Evolutionary conservation across 345 rosid species (phyloP).

Genomic region (Geranium brycei): DNA sequence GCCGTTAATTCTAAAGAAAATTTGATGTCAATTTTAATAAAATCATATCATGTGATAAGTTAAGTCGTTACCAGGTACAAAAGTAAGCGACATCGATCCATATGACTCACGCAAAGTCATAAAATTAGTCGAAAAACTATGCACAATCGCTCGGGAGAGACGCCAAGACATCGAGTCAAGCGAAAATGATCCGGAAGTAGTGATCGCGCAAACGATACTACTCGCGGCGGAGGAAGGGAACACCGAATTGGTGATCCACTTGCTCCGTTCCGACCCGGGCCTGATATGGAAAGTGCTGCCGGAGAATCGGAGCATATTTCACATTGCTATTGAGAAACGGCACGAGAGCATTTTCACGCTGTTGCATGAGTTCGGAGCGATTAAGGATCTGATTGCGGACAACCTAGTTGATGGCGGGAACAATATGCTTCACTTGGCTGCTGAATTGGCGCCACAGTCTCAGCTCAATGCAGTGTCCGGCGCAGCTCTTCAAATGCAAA

Average conservation of each 20-base stretch:
- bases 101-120: no score
- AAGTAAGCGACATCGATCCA: no score
- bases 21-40: no score
- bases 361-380: slow-evolving; percentile 2
- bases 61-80: no score
- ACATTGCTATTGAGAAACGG: slow-evolving; percentile 8
- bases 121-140: no score
- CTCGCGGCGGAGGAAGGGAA: slow-evolving; percentile 27
- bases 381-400: slow-evolving; percentile 1
- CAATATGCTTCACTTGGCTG: slow-evolving; percentile 18
- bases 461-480: slow-evolving; percentile 9
- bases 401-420: slow-evolving; percentile 2
- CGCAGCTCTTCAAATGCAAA: slow-evolving; percentile 14
- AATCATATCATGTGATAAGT: no score
- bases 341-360: slow-evolving; percentile 11
- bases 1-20: no score
- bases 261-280: slow-evolving; percentile 17
- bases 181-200: slow-evolving; percentile 12
- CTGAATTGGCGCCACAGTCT: slow-evolving; percentile 4
- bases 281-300: slow-evolving; percentile 25
- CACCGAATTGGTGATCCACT: slow-evolving; percentile 18
- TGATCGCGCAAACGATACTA: slow-evolving; percentile 20
- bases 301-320: slow-evolving; percentile 20
- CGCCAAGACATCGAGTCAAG: slow-evolving; percentile 4
- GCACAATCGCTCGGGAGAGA: background rate